Evolutionary conservation across 495 filamentous ascomycete genomes (phyloP), one percentile per base, ranked within the genome.

Genomic region (Clavariopsis aquatica): DNA sequence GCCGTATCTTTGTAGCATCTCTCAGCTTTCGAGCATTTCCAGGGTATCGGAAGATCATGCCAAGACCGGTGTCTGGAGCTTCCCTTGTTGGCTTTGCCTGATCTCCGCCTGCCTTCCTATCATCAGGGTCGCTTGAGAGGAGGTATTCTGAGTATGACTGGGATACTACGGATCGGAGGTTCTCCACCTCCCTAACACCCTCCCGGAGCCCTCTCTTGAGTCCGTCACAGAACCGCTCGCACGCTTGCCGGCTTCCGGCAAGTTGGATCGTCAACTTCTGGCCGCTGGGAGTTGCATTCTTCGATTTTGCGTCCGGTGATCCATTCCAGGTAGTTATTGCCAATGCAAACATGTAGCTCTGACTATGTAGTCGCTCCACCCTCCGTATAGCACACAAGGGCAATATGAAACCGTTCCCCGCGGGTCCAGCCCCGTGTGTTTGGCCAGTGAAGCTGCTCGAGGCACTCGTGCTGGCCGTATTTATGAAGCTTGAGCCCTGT

Each of bases 311-410:
- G 15, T 80, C 71, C 45, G 75, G 74, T 15, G 85, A 80, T 2
- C 92, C 93, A 72, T 96, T 97, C 93, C 93, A 98, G 5, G 94
- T 97, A 0, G 93, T 98, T 70, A 98, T 89, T 5, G 91, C 87
- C 38, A 98, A 83, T 8, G 95, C 88, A 75, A 97, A 98, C 77
- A 96, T 87, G 69, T 92, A 89, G 69, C 85, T 93, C 63, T 92
- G 88, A 64, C 90, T 96, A 66, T 96, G 90, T 13, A 98, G 80
- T 57, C 94, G 84, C 78, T 98, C 94, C 12, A 98, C 94, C 4
- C 93, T 82, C 49, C 94, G 84, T 64, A 98, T 90, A 31, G 90
- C 89, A 73, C 90, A 96, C 12, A 98, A 82, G 2, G 94, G 95
- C n/a, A 98, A 84, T 12, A 89, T 96, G 71, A 98, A 98, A 38